Evolutionary conservation across 768 basidiomycete species (phyloP).

Genomic region (Leccinum disarticulatum): DNA sequence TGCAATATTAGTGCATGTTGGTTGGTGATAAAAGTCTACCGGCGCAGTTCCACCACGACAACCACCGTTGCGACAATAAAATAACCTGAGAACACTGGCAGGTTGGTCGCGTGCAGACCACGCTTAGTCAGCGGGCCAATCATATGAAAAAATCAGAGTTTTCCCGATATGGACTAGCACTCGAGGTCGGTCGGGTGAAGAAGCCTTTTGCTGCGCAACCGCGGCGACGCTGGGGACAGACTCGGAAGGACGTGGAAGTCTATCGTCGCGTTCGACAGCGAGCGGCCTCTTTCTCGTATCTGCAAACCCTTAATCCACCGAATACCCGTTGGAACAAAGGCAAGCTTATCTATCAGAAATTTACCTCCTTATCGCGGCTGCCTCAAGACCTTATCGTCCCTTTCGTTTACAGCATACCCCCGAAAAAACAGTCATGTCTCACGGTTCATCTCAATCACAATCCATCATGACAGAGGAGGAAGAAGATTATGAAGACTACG

Average conservation of each 20-base stretch:
- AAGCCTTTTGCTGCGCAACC: conserved; percentile 9
- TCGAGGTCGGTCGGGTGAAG: neutral
- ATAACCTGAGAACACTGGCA: neutral
- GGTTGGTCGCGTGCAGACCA: conserved; percentile 20
- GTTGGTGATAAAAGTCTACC: neutral
- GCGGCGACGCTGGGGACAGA: conserved; percentile 5
- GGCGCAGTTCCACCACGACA: neutral
- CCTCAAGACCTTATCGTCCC: conserved; percentile 32
- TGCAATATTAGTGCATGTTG: neutral
- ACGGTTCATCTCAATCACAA: conserved; percentile 70
- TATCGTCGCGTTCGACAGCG: neutral
- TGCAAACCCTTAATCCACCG: neutral
- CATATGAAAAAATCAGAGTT: conserved; percentile 23
- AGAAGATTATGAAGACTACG: conserved; percentile 91
- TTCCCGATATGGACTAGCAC: conserved; percentile 19
- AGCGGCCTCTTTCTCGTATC: neutral
- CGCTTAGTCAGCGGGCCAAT: conserved; percentile 33
- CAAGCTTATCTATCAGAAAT: conserved; percentile 34
- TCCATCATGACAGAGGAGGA: conserved; percentile 89
- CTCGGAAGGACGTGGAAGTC: neutral
- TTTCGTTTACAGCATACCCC: conserved; percentile 36
- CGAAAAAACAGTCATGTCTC: conserved; percentile 51
- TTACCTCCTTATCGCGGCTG: conserved; percentile 31
- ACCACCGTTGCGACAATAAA: neutral
- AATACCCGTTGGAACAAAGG: conserved; percentile 31